phyloP scores from a whole-genome alignment of 345 rosid species.

The Populus deltoides region DNA sequence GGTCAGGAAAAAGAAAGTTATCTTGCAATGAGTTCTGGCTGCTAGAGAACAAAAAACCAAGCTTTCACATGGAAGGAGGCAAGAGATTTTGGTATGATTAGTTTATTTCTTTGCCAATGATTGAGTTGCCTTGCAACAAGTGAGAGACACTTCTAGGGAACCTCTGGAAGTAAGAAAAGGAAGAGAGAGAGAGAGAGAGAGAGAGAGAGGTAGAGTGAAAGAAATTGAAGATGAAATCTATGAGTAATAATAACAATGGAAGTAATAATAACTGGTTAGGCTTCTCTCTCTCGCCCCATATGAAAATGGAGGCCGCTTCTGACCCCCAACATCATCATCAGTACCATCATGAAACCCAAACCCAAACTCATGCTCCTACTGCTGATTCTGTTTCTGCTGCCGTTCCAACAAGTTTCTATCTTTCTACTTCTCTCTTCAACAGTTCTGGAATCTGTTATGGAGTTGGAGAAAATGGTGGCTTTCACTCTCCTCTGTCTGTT shows the following conservation, averaged over 20 bases:
- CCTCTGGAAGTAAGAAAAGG: neutral
- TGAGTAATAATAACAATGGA: slow-evolving; percentile 49
- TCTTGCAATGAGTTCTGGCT: neutral
- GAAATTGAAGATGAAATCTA: slow-evolving; percentile 52
- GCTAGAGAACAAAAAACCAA: neutral
- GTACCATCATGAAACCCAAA: slow-evolving; percentile 7
- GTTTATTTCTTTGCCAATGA: slow-evolving; percentile 56
- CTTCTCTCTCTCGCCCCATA: slow-evolving; percentile 75
- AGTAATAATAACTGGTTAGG: slow-evolving; percentile 58
- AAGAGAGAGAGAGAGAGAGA: neutral
- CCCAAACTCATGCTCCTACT: no score
- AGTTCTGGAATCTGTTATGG: slow-evolving; percentile 52
- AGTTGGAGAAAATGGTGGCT: slow-evolving; percentile 38
- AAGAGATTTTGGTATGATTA: slow-evolving; percentile 22
- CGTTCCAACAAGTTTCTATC: slow-evolving; percentile 26
- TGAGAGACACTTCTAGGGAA: slow-evolving; percentile 22
- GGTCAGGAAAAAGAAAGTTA: slow-evolving; percentile 10
- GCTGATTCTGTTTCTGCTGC: slow-evolving; percentile 21
- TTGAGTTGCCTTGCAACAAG: slow-evolving; percentile 44
- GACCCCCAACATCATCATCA: slow-evolving; percentile 5
- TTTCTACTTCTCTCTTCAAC: slow-evolving; percentile 28
- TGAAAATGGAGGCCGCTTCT: slow-evolving; percentile 57
- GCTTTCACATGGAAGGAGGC: slow-evolving; percentile 5
- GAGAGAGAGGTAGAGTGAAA: neutral
- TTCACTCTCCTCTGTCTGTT: slow-evolving; percentile 55